These are phyloP conservation scores for Dothideomycetes sp. DNA, from an alignment of 2,329 filamentous ascomycete genomes.

Conservation along the genomic window DNA sequence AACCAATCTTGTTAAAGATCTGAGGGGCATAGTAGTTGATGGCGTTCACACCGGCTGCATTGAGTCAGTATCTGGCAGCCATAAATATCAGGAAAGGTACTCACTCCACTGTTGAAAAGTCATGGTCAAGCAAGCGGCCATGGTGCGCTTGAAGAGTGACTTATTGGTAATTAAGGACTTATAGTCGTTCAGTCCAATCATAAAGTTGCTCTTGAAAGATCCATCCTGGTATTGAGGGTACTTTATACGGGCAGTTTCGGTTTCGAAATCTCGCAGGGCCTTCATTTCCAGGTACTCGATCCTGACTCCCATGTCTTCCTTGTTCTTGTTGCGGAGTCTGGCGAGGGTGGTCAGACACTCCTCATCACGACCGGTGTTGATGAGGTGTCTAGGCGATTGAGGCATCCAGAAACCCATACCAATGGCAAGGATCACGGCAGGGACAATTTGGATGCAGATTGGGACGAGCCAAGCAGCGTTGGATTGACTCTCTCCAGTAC, in stretches of 20 bases:
- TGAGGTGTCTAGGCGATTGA: conserved; percentile 63
- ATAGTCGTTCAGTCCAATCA: conserved; percentile 11
- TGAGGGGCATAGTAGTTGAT: conserved; percentile 32
- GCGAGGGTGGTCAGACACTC: conserved; percentile 55
- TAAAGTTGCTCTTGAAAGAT: conserved; percentile 10
- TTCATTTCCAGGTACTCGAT: conserved; percentile 76
- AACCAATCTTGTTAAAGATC: conserved; percentile 36
- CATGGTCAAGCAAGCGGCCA: conserved; percentile 38
- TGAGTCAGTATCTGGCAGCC: too few species aligned
- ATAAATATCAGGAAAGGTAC: too few species aligned
- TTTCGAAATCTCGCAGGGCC: conserved; percentile 64
- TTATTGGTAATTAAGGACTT: conserved; percentile 44
- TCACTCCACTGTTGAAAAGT: conserved; percentile 17
- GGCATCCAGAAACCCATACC: conserved; percentile 69
- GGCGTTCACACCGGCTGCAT: conserved; percentile 31
- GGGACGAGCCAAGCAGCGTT: conserved; percentile 63
- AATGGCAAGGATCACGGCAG: conserved; percentile 50
- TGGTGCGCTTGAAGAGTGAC: conserved; percentile 54
- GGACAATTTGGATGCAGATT: conserved; percentile 56
- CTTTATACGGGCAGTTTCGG: conserved; percentile 52
- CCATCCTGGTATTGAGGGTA: conserved; percentile 43
- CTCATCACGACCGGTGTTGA: conserved; percentile 55
- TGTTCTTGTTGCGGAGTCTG: conserved; percentile 47
- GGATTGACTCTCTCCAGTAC: conserved; percentile 44
- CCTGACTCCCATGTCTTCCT: conserved; percentile 55